Evolutionary conservation across 495 filamentous ascomycete genomes (phyloP).

Genomic region (Extremus antarcticus): DNA sequence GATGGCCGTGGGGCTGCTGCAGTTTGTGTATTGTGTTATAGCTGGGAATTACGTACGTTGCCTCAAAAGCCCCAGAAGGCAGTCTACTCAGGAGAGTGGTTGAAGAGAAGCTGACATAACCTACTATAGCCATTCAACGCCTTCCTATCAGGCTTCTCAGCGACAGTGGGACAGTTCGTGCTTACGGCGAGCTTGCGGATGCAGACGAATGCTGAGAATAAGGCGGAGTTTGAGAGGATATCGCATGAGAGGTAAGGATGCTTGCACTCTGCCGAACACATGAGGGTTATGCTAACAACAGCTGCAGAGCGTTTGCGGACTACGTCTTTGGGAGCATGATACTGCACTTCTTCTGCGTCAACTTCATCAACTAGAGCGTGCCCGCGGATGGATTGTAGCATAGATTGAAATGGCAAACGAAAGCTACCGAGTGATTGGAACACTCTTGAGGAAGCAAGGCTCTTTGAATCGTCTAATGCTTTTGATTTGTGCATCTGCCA

Average conservation of each 20-base stretch:
- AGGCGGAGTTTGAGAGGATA: slow-evolving; percentile 53
- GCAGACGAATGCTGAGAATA: slow-evolving; percentile 74
- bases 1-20: slow-evolving; percentile 70
- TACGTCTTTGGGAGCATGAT: slow-evolving; percentile 90
- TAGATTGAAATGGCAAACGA: no score
- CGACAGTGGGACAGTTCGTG: slow-evolving; percentile 95
- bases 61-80: not conserved
- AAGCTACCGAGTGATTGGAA: no score
- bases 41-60: slow-evolving; percentile 83
- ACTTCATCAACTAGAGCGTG: slow-evolving; percentile 80
- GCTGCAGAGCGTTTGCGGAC: slow-evolving; percentile 81
- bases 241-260: slow-evolving; percentile 57
- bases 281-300: not conserved
- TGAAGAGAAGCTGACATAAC: not conserved
- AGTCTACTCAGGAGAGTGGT: not conserved
- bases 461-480: no score
- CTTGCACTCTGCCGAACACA: not conserved
- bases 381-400: not conserved
- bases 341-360: slow-evolving; percentile 97
- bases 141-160: slow-evolving; percentile 88
- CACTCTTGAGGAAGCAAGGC: no score
- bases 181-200: slow-evolving; percentile 83
- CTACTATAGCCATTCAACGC: slow-evolving; percentile 88
- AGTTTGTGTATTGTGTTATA: slow-evolving; percentile 87
- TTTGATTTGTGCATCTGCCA: not conserved